These are phyloP conservation scores for Chaetomiaceae sp. DNA, from an alignment of 2,329 filamentous ascomycete species.

Conservation along the genomic window DNA sequence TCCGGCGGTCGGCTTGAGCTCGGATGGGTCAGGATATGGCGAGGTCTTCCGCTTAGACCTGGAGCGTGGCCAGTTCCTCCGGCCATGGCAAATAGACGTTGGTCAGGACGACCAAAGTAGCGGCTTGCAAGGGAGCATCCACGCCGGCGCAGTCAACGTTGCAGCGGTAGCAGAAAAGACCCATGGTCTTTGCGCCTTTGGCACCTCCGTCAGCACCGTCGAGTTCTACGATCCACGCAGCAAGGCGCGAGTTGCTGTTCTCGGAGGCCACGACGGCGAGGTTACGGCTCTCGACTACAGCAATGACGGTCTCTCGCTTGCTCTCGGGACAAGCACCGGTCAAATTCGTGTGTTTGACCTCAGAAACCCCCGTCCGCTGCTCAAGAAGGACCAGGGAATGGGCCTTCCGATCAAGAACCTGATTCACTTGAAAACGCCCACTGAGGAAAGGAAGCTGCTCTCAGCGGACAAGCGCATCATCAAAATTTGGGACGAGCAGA, in stretches of 20 bases:
- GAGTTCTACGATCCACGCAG: conserved; percentile 94
- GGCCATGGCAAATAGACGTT: conserved; percentile 84
- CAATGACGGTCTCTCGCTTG: conserved; percentile 74
- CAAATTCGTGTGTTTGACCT: conserved; percentile 89
- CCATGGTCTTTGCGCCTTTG: conserved; percentile 87
- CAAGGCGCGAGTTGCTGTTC: conserved; percentile 70
- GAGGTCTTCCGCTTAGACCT: conserved; percentile 92
- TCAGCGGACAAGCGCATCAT: conserved; percentile 93
- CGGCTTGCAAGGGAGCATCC: conserved; percentile 79
- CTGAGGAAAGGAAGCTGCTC: conserved; percentile 78
- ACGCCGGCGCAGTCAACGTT: conserved; percentile 79
- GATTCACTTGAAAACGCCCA: conserved; percentile 62
- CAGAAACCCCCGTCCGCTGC: conserved; percentile 74
- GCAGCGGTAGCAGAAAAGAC: conserved; percentile 81
- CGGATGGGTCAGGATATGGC: conserved; percentile 63
- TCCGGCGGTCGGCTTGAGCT: conserved; percentile 79
- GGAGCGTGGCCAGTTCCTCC: conserved; percentile 89
- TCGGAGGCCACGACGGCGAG: conserved; percentile 63
- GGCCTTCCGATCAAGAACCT: conserved; percentile 88
- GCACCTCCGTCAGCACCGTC: conserved; percentile 89
- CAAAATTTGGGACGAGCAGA: conserved; percentile 86
- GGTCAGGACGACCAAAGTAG: conserved; percentile 72
- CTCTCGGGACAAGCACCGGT: conserved; percentile 80
- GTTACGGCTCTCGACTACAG: conserved; percentile 87
- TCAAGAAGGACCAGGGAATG: conserved; percentile 94